Conservation (phyloP, 345 rosid genomes). For the thale cress (Arabidopsis thaliana) region TAIR10.1 NC_003076.8:26686001-26686500, state of each 20-base stretch:
- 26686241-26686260: slow-evolving; percentile 21
- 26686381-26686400: slow-evolving; percentile 8
- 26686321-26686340: slow-evolving; percentile 41
- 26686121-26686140: slow-evolving; percentile 23
- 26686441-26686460: slow-evolving; percentile 34
- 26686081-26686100: slow-evolving; percentile 12
- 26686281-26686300: slow-evolving; percentile 29
- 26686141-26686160: neutral
- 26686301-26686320: slow-evolving; percentile 42
- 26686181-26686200: slow-evolving; percentile 17
- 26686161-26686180: slow-evolving; percentile 1
- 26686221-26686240: slow-evolving; percentile 1
- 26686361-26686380: slow-evolving; percentile 28
- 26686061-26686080: slow-evolving; percentile 24
- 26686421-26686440: neutral
- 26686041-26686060: slow-evolving; percentile 22
- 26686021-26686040: slow-evolving; percentile 34
- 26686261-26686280: slow-evolving; percentile 39
- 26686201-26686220: neutral
- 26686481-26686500: slow-evolving; percentile 52
- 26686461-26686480: slow-evolving; percentile 46
- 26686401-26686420: slow-evolving; percentile 6
- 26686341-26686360: slow-evolving; percentile 52
- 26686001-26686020: slow-evolving; percentile 9
- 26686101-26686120: slow-evolving; percentile 30